Conservation (phyloP, 2,329 filamentous ascomycete genomes). For the Hypomyces perniciosus region DNA sequence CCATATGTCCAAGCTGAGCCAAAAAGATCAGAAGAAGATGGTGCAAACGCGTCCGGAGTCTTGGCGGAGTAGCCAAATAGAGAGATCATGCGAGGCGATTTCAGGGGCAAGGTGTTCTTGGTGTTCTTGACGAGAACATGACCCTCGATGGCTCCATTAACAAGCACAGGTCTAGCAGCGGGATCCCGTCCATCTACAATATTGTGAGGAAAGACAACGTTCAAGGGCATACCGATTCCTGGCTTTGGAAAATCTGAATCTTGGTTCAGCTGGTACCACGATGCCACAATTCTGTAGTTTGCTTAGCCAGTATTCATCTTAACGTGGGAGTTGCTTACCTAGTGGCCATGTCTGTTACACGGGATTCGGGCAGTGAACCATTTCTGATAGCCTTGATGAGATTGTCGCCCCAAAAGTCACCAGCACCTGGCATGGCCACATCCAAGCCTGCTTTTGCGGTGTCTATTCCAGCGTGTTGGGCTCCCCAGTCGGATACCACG, state of each 20-base stretch:
- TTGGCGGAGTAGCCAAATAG: conserved; percentile 57
- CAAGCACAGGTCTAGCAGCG: conserved; percentile 32
- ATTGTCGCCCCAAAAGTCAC: conserved; percentile 43
- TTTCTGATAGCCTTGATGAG: conserved; percentile 54
- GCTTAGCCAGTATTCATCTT: background rate
- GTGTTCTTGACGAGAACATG: conserved; percentile 60
- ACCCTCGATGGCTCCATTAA: conserved; percentile 56
- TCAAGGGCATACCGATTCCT: conserved; percentile 46
- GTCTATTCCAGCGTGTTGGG: conserved; percentile 58
- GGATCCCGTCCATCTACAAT: conserved; percentile 50
- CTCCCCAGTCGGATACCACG: conserved; percentile 62
- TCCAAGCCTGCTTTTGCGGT: conserved; percentile 62
- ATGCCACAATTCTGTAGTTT: conserved; percentile 37
- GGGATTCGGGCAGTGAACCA: conserved; percentile 48
- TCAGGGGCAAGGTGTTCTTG: conserved; percentile 49
- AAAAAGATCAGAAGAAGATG: conserved; percentile 30
- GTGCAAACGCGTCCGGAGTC: conserved; percentile 37
- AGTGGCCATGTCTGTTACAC: conserved; percentile 57
- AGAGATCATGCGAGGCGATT: conserved; percentile 44
- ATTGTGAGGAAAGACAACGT: conserved; percentile 43
- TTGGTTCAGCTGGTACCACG: conserved; percentile 52
- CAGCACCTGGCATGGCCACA: conserved; percentile 58
- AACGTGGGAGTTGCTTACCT: conserved; percentile 19
- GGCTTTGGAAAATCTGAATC: conserved; percentile 40
- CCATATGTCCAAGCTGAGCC: conserved; percentile 31